Percentiles rank a stretch among this genome's conserved stretches.
phyloP scores from a whole-genome alignment of 1,139 yeast species.

The Scheffersomyces titani region DNA sequence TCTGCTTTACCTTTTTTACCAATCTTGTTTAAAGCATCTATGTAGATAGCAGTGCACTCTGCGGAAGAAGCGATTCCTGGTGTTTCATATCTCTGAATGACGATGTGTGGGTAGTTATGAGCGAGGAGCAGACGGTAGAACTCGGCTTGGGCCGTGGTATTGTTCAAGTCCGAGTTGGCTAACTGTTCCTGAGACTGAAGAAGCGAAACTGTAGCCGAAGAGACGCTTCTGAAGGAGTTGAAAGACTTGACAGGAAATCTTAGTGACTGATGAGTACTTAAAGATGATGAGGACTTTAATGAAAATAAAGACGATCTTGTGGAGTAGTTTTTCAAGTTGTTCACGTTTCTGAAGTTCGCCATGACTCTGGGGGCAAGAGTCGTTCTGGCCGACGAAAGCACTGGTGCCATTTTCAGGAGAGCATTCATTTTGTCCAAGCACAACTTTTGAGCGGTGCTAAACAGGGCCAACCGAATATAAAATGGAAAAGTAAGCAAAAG shows the following conservation, averaged over 20 bases:
- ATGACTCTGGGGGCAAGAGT: neutral
- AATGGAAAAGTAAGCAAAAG: neutral
- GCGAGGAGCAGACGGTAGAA: constrained; percentile 73
- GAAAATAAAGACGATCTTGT: neutral
- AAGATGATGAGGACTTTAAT: neutral
- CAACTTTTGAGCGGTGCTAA: neutral
- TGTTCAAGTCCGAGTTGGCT: constrained; percentile 73
- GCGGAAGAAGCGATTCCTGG: constrained; percentile 82
- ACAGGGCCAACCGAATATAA: neutral
- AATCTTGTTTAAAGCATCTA: constrained; percentile 73
- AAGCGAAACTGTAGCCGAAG: constrained; percentile 30
- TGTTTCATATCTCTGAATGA: constrained; percentile 87
- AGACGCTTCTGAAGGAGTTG: constrained; percentile 8
- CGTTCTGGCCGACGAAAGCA: neutral
- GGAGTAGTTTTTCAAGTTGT: neutral
- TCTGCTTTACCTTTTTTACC: constrained; percentile 84
- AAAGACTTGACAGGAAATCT: neutral
- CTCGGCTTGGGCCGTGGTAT: constrained; percentile 74
- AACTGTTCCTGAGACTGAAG: constrained; percentile 75
- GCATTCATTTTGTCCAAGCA: neutral
- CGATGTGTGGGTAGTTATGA: constrained; percentile 89
- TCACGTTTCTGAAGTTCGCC: neutral
- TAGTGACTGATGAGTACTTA: neutral
- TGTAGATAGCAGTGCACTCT: constrained; percentile 76
- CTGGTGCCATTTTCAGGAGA: neutral